phyloP scores from a whole-genome alignment of 306 rosid species.

The Rubus idaeus region DNA sequence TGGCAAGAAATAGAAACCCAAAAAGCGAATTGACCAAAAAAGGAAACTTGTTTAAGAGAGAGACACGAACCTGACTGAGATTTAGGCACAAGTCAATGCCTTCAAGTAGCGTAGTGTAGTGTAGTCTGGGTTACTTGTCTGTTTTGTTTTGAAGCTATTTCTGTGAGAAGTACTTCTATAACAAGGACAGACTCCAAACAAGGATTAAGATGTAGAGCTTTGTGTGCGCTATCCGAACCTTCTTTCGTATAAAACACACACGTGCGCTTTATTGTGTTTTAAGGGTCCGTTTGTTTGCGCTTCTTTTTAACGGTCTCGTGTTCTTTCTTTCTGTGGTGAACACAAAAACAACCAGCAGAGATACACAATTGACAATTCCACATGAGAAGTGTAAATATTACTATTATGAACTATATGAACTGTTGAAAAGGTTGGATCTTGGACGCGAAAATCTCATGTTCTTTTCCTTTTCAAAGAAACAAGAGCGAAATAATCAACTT shows the following conservation, averaged over 20 bases:
- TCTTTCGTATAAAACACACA: conserved; percentile 10
- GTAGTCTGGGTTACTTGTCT: conserved; percentile 2
- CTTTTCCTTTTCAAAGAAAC: not conserved
- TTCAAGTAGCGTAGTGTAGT: not conserved
- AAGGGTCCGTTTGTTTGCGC: not conserved
- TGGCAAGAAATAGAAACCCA: conserved; percentile 24
- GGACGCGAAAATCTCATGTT: not conserved
- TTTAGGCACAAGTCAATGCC: not conserved
- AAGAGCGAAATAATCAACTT: not conserved
- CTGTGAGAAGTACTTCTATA: not conserved
- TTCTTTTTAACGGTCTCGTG: too few species aligned
- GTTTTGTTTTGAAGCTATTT: conserved; percentile 6
- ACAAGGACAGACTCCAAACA: conserved; percentile 21
- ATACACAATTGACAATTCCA: not conserved
- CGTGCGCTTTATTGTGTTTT: conserved; percentile 17
- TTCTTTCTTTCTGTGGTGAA: not conserved
- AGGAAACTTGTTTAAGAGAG: not conserved
- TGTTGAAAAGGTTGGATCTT: not conserved
- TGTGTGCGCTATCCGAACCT: conserved; percentile 18
- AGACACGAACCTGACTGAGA: conserved; percentile 17
- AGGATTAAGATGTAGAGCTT: conserved; percentile 20
- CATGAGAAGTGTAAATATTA: not conserved
- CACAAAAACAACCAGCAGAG: not conserved
- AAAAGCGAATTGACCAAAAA: conserved; percentile 12
- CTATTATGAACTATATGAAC: too few species aligned